A percentile compares a stretch with the other conserved stretches of the same genome.
Conservation (phyloP, 2,329 filamentous ascomycete species). For the Acephala macrosclerotiorum region DNA sequence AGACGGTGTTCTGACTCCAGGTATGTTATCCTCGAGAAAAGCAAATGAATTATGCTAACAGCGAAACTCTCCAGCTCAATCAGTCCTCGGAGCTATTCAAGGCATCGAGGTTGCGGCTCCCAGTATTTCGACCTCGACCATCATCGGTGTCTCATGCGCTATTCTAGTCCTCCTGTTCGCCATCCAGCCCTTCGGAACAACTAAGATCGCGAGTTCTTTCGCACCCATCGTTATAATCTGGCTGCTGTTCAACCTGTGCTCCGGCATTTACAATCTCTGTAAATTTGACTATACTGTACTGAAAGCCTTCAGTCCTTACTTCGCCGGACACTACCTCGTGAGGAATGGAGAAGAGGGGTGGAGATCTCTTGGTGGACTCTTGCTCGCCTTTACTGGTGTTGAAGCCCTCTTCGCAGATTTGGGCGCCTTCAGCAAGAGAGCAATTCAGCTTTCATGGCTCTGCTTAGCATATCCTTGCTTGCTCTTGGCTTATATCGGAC, state of each 20-base stretch:
- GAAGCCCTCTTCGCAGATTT: conserved; percentile 82
- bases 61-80: conserved; percentile 62
- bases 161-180: conserved; percentile 70
- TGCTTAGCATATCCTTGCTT: conserved; percentile 72
- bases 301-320: conserved; percentile 63
- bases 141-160: conserved; percentile 69
- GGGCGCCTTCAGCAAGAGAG: conserved; percentile 74
- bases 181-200: conserved; percentile 70
- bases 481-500: conserved; percentile 58
- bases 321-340: conserved; percentile 66
- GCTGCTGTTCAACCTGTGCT: conserved; percentile 67
- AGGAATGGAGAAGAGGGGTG: conserved; percentile 67
- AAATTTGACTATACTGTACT: conserved; percentile 58
- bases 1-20: conserved; percentile 36
- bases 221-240: conserved; percentile 73
- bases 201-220: conserved; percentile 65
- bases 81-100: conserved; percentile 73
- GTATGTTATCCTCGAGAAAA: background rate
- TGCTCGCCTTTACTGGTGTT: conserved; percentile 80
- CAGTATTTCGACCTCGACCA: conserved; percentile 60
- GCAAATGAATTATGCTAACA: conserved; percentile 21
- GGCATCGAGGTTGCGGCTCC: conserved; percentile 65
- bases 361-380: conserved; percentile 72
- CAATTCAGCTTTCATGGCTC: conserved; percentile 78
- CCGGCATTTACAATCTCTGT: conserved; percentile 69